A percentile compares a stretch with the other conserved stretches of the same genome.
Evolutionary conservation across 257 asterid genomes (phyloP).

Genomic region (Orobanche coerulescens): DNA sequence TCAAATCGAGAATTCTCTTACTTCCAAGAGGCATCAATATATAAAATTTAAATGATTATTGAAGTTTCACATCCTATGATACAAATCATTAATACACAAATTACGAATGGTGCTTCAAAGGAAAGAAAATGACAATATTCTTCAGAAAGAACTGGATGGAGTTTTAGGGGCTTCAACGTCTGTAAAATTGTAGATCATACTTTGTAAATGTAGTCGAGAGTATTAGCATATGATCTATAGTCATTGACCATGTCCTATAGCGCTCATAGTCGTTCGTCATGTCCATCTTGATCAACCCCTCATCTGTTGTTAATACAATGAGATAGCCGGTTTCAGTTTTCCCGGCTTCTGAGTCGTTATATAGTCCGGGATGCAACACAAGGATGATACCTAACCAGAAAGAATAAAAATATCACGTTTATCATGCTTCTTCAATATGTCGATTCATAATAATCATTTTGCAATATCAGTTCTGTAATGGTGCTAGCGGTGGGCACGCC

Average conservation of each 20-base stretch:
- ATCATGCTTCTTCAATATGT: background rate
- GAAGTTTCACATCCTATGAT: slow-evolving; percentile 22
- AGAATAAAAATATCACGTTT: background rate
- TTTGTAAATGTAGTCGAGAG: slow-evolving; percentile 54
- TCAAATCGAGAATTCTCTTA: too few relatives aligned
- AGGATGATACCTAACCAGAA: slow-evolving; percentile 39
- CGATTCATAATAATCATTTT: too few relatives aligned
- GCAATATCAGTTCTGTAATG: too few relatives aligned
- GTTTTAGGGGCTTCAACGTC: slow-evolving; percentile 26
- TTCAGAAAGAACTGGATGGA: slow-evolving; percentile 8
- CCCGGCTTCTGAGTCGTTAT: slow-evolving; percentile 49
- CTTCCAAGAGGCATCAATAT: too few relatives aligned
- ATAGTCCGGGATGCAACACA: slow-evolving; percentile 57
- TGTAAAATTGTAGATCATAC: slow-evolving; percentile 50
- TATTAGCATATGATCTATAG: slow-evolving; percentile 70
- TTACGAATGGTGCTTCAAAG: slow-evolving; percentile 18
- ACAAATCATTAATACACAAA: slow-evolving; percentile 25
- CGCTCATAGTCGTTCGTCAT: slow-evolving; percentile 56
- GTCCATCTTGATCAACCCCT: slow-evolving; percentile 62
- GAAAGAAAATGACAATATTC: slow-evolving; percentile 9
- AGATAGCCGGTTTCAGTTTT: slow-evolving; percentile 55
- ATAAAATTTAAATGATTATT: slow-evolving; percentile 20
- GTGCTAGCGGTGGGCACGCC: too few relatives aligned
- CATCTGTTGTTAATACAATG: slow-evolving; percentile 56
- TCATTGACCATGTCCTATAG: slow-evolving; percentile 64